phyloP scores from a whole-genome alignment of 176 grass and related monocot species.

The Carex myosuroides region DNA sequence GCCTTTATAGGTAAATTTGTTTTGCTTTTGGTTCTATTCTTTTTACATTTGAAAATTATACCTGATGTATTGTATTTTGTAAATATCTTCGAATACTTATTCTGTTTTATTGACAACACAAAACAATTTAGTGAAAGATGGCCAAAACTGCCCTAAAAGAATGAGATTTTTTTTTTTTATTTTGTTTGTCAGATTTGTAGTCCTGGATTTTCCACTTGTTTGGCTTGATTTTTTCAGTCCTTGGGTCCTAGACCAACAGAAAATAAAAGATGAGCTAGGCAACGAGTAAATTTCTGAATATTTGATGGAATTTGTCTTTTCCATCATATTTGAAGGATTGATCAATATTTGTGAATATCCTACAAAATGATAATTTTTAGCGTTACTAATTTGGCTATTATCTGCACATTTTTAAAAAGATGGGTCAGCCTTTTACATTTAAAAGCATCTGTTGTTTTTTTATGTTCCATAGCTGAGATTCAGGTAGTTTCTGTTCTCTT shows the following conservation, averaged over 20 bases:
- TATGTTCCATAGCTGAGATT: not conserved
- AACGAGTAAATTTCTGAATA: not conserved
- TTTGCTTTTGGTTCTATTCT: not conserved
- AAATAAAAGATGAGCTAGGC: not conserved
- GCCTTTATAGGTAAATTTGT: constrained; percentile 37
- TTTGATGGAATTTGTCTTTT: not conserved
- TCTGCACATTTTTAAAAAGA: not conserved
- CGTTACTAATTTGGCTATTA: not conserved
- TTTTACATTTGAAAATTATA: not conserved
- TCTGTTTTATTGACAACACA: not conserved
- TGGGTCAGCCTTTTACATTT: not conserved
- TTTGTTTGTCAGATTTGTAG: not conserved
- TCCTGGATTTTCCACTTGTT: not conserved
- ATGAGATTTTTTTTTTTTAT: not conserved
- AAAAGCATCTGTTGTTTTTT: not conserved
- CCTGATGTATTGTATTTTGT: not conserved
- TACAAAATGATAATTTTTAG: constrained; percentile 1
- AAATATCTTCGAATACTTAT: not conserved
- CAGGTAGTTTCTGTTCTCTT: not conserved
- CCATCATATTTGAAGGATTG: not conserved
- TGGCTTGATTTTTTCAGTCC: not conserved
- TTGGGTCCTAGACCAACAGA: not conserved
- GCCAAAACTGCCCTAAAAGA: not conserved
- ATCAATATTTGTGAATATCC: not conserved
- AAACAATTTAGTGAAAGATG: not conserved